phyloP scores from a whole-genome alignment of 2,329 filamentous ascomycete genomes.

The Alternaria angustiovoidea region DNA sequence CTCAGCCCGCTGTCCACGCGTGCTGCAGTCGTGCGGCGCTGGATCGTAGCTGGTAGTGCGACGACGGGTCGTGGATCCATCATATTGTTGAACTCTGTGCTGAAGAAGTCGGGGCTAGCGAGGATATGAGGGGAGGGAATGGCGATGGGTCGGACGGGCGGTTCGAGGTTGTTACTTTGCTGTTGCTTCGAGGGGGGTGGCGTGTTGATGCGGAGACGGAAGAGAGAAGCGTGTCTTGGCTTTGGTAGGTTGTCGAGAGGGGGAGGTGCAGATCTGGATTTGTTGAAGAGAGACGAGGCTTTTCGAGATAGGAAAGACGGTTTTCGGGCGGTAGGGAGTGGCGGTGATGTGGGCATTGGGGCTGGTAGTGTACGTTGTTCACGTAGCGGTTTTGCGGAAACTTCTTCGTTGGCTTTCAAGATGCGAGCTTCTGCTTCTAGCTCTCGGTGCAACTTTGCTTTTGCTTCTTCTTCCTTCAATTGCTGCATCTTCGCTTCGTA shows the following conservation, averaged over 20 bases:
- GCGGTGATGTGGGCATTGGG: constrained; percentile 7
- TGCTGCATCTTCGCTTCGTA: constrained; percentile 19
- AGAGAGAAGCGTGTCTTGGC: constrained; percentile 23
- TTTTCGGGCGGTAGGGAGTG: background rate
- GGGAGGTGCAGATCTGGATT: constrained; percentile 5
- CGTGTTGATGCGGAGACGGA: constrained; percentile 25
- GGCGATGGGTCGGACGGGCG: constrained; percentile 3
- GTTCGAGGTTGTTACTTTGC: background rate
- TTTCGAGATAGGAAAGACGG: constrained; percentile 16
- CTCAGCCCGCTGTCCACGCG: constrained; percentile 12
- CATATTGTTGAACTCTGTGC: constrained; percentile 1
- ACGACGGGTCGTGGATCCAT: background rate
- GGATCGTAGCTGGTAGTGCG: background rate
- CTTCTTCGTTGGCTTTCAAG: background rate
- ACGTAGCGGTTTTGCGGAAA: background rate
- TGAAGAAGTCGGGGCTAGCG: constrained; percentile 11
- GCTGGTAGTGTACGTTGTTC: constrained; percentile 5
- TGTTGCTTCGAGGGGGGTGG: constrained; percentile 8
- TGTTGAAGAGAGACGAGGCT: constrained; percentile 17
- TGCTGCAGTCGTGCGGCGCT: constrained; percentile 5
- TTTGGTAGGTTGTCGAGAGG: constrained; percentile 5
- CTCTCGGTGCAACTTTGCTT: background rate
- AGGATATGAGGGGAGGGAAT: constrained; percentile 1
- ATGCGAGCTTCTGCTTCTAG: constrained; percentile 4
- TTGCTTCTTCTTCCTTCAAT: constrained; percentile 15